Base-by-base conservation (phyloP, 208 protist genomes). In the Leishmania braziliensis region DNA sequence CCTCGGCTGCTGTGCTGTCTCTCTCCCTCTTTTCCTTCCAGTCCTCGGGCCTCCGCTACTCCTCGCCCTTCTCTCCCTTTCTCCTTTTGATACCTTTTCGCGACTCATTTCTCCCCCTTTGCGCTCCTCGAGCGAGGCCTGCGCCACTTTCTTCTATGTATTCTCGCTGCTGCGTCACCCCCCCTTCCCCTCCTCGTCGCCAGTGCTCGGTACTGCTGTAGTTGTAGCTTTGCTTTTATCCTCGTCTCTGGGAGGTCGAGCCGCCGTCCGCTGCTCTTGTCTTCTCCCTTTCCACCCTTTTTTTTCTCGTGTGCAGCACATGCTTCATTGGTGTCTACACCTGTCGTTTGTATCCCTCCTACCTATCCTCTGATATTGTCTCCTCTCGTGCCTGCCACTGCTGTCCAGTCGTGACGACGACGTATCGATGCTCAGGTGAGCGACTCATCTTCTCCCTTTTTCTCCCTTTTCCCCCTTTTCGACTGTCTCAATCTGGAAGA, bases 241-340 rank as follows among this genome's bases (percentile, higher is more conserved):
- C 43, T 39, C 50, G 58, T 69, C 18, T 69, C 16, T 80, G 12
- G 54, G 20, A 58, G 54, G 1, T 23, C 20, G 54, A 26, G 54
- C 20, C 54, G 8, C 20, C 73, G 54, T 36, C 29, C 62, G 16
- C 76, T 75, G 3, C 36, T 74, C 50, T 74, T n/a, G 5, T 10
- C 71, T 70, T 43, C n/a, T 29, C 36, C 14, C 54, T 75, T 53
- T 76, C 76, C 76, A 33, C 14, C n/a, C 29, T 79, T 74, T 33
- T 36, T 48, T 60, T 66, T 81, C 39, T 60, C 43, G 46, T 26
- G 43, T 75, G 68, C 65, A 33, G 48, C 18, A 29, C 58, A 80
- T 43, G n/a, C 20, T 23, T 60, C 36, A 46, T 50, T 53, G 26
- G 26, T 53, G 48, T 66, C 48, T 78, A 33, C 26, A n/a, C 65